Base-by-base conservation (phyloP, 2,329 filamentous ascomycete species). In the Podosphaera fusca region DNA sequence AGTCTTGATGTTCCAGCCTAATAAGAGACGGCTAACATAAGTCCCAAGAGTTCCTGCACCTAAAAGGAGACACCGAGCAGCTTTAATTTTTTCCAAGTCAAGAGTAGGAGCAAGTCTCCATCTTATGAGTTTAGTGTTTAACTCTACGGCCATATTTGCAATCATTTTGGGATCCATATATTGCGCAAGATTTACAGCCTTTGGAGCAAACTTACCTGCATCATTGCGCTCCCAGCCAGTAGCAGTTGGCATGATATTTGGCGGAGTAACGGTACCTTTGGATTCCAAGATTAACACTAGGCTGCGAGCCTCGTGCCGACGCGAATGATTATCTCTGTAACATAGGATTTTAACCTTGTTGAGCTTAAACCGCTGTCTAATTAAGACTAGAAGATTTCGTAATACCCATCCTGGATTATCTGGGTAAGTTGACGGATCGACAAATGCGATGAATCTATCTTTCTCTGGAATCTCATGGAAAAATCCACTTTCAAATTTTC, bases 81-180 rank as follows among this genome's bases (percentile, higher is more conserved):
- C 78, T 66, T 95, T 95, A 67, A 96, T 89, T 35, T 79, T 78
- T 35, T 95, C 88, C 8, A 98, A 78, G 67, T 96, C 78, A 46
- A 98, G 77, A 55, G 82, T 82, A 0, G 92, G 92, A 6, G 88
- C 87, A 64, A 98, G 87, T 45, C 92, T 82, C 92, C 92, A 98
- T 71, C 95, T 98, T 82, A 98, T 98, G 58, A 98, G 76, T 70
- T 96, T 96, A 59, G 96, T 75, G 66, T 98, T 98, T 58, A 98
- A 76, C 66, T 98, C 92, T 8, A 96, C 90, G 0, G 89, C 88
- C 67, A 94, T 88, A 67, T 96, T 89, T 30, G 92, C 92, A 21
- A 96, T 74, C 65, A 82, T 82, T 38, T 77, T 74, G 5, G 92
- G 90, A 66, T 98, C 89, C 84, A 98, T 90, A 64, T 95, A 94